Conservation (phyloP, 2,329 filamentous ascomycete genomes). For the Graphiopsis chlorocephala region DNA sequence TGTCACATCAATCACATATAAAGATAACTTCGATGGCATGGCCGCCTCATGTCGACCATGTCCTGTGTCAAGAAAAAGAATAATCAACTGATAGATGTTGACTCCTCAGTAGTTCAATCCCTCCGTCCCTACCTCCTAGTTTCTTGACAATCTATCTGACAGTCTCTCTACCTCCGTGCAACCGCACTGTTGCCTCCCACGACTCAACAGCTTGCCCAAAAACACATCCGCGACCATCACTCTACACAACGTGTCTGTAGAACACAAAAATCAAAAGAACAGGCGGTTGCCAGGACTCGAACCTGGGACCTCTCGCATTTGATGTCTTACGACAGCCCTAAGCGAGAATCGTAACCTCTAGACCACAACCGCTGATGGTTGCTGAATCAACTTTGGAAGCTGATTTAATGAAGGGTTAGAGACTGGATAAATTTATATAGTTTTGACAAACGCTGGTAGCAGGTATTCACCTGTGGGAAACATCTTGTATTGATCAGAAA, state of each 20-base stretch:
- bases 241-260: neutral
- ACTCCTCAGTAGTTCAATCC: neutral
- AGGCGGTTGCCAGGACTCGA: slow-evolving; percentile 8
- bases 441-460: too few relatives aligned
- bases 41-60: neutral
- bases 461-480: too few relatives aligned
- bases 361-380: neutral
- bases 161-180: neutral
- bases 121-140: too few relatives aligned
- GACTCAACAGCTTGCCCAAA: neutral
- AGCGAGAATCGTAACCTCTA: neutral
- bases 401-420: neutral
- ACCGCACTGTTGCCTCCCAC: neutral
- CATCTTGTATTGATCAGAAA: neutral
- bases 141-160: neutral
- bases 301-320: slow-evolving; percentile 8
- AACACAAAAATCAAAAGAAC: slow-evolving; percentile 1
- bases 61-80: neutral
- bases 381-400: neutral
- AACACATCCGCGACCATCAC: neutral
- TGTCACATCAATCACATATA: neutral
- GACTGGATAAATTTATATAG: accelerated
- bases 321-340: neutral
- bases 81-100: neutral
- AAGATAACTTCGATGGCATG: neutral